These are phyloP conservation scores for Monilinia fructigena DNA, from an alignment of 2,329 filamentous ascomycete species.

Conservation along the genomic window DNA sequence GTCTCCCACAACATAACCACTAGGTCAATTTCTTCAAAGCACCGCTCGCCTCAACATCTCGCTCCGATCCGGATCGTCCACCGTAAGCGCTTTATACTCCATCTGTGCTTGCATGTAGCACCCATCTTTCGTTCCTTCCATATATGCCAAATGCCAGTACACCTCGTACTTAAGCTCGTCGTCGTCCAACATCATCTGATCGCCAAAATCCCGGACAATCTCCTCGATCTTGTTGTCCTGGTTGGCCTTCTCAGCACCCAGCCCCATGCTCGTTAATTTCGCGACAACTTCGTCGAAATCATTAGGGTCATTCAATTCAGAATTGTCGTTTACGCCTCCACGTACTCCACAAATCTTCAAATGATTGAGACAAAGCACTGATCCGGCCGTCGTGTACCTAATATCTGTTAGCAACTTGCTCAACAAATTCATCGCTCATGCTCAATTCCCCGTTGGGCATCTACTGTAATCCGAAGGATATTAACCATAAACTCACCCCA, in stretches of 20 bases:
- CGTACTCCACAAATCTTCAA: slow-evolving; percentile 16
- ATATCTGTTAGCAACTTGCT: slow-evolving; percentile 1
- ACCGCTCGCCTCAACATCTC: slow-evolving; percentile 18
- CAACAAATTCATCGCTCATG: not conserved
- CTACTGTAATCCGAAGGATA: not conserved
- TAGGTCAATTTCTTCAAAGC: slow-evolving; percentile 12
- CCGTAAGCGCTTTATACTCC: slow-evolving; percentile 11
- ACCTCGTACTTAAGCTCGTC: slow-evolving; percentile 18
- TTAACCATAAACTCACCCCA: slow-evolving; percentile 7
- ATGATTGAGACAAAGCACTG: slow-evolving; percentile 12
- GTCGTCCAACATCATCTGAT: slow-evolving; percentile 9
- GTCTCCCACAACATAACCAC: slow-evolving; percentile 11
- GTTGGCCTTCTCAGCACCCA: not conserved
- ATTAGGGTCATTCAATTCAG: slow-evolving; percentile 6
- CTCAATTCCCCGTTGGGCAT: not conserved
- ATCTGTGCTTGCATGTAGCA: slow-evolving; percentile 14
- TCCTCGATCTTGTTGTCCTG: slow-evolving; percentile 3
- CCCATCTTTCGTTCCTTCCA: slow-evolving; percentile 20
- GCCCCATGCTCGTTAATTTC: slow-evolving; percentile 10
- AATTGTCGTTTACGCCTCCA: not conserved
- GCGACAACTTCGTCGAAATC: slow-evolving; percentile 11
- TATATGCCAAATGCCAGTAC: slow-evolving; percentile 21
- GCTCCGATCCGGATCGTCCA: not conserved
- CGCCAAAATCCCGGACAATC: not conserved
- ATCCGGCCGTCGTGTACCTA: slow-evolving; percentile 20